Conservation (phyloP, 208 protist genomes). For the Acanthamoeba royreba region DNA sequence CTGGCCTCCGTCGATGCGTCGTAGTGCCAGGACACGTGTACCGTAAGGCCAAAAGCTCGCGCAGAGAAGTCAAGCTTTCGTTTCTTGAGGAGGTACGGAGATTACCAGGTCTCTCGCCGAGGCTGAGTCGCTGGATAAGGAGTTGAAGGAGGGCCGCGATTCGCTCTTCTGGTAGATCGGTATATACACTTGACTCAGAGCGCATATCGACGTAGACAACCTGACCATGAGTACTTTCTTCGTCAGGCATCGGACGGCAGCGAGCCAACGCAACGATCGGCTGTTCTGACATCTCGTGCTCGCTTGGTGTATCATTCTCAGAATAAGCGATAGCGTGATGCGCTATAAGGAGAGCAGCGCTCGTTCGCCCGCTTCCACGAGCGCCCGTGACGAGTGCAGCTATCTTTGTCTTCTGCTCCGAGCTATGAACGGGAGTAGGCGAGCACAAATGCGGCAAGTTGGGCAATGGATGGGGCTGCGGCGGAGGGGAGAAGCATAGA, state of each 20-base stretch:
- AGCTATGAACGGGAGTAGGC: not conserved
- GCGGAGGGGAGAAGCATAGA: not conserved
- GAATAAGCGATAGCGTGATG: not conserved
- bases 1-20: not conserved
- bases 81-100: too few species aligned
- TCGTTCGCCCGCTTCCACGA: not conserved
- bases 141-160: too few species aligned
- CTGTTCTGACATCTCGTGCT: too few species aligned
- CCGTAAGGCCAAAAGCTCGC: too few species aligned
- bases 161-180: too few species aligned
- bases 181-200: too few species aligned
- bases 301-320: too few species aligned
- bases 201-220: too few species aligned
- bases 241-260: not conserved
- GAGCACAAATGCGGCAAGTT: not conserved
- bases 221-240: too few species aligned
- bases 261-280: not conserved
- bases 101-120: too few species aligned
- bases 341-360: not conserved
- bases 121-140: too few species aligned
- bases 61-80: too few species aligned
- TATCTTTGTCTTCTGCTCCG: not conserved
- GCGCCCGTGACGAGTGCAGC: not conserved
- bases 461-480: not conserved
- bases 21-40: not conserved